Base-by-base conservation (phyloP, 2,329 filamentous ascomycete species). In the Polytolypa hystricis region DNA sequence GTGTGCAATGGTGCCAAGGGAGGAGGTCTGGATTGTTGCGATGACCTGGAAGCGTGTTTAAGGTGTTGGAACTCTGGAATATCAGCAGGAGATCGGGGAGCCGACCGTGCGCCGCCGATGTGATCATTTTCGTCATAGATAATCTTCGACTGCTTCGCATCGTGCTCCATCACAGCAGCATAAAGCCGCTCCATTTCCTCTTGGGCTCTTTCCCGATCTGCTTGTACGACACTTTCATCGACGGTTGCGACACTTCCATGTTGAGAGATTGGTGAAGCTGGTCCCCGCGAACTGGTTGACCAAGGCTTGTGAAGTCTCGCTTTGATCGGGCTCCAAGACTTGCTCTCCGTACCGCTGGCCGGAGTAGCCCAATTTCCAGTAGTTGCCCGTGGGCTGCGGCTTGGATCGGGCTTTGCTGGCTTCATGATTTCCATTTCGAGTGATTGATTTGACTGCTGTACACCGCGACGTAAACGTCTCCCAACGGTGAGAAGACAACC, bases 171-270 rank as follows among this genome's bases (percentile, higher is more conserved):
- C 45, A 94, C 87, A 47, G 86, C 81, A 43, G 79, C 85, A 62
- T 95, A 96, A 56, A 96, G 77, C 50, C 84, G 77, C 58, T 94
- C 86, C 59, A 95, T 77, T 56, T 94, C 83, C 46, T 79, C 70
- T 58, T 91, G 79, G 44, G 84, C 78, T 65, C 80, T 79, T 52
- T 73, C 70, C 55, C 73, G 76, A 60, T 94, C 84, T 42, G 74
- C 72, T 41, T 80, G 74, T 16, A 95, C 72, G 11, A 94, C 73
- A 41, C 71, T 71, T 41, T 81, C 77, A 56, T 95, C 85, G 41
- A 95, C 83, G 15, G 75, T 77, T 11, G 71, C 71, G 41, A 84
- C 76, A 40, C 79, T 74, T 36, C 75, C 75, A 47, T 73, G 63
- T 38, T 73, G 65, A 33, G 68, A 63, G 12, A 49, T 42, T 16